Base-by-base conservation (phyloP, 2,329 filamentous ascomycete species). In the Coleophoma crateriformis region DNA sequence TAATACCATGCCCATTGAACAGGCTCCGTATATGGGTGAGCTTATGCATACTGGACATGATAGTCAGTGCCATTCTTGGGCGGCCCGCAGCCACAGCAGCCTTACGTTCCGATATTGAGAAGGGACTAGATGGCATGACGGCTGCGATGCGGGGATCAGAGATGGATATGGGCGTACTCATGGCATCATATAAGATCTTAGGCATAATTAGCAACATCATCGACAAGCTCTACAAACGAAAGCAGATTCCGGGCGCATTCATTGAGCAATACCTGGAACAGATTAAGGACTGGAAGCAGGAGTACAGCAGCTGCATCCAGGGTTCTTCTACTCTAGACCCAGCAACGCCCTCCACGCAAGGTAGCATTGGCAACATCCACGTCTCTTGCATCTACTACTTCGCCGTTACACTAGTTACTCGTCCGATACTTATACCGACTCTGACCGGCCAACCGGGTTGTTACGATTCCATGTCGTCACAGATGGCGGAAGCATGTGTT, bases 301-400 rank as follows among this genome's bases (percentile, higher is more conserved):
- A 33, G 13, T 19, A 35, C 14, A 76, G 75, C 0, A 57, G 59
- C 14, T 65, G 58, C 22, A 4, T 19, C n/a, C n/a, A 19, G 11
- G 20, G 20, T 10, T n/a, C 15, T 6, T 33, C 44, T 12, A 35
- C n/a, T 20, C 22, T 14, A 5, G 15, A 44, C 37, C 37, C 40
- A 10, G 33, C 27, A 11, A 32, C 34, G 33, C 15, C 37, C 3
- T 20, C 35, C 27, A 39, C 39, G n/a, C 7, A 20, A 44, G 37
- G 47, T 27, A 49, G 34, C 38, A 37, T 45, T 32, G 27, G 27
- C 27, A 27, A 27, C 27, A 27, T 27, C 27, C 41, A 49, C 13
- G 41, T 49, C 7, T 27, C 47, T 19, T 49, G 47, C 41, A 17
- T 45, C 4, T 49, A 49, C 38, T 49, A 49, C 38, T 49, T 49